Percentiles rank a stretch among this genome's conserved stretches.
Conservation (phyloP, 371 early-diverging fungal species). For the Mortierella sp. region DNA sequence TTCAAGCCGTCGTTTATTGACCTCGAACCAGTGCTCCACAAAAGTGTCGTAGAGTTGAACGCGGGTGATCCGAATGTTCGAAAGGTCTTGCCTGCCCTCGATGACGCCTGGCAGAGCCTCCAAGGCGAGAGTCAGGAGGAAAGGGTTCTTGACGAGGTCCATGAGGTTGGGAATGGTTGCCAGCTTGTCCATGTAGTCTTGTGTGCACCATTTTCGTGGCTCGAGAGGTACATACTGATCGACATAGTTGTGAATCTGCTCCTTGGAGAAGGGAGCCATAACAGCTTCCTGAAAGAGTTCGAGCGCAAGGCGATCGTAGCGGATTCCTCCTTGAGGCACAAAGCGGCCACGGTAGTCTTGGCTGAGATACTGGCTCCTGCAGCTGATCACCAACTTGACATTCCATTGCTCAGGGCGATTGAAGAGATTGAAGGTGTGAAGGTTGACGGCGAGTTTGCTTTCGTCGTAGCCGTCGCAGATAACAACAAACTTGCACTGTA, state of each 20-base stretch:
- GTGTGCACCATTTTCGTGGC: background rate
- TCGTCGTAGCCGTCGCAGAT: conserved; percentile 30
- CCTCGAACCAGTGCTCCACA: background rate
- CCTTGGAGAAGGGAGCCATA: background rate
- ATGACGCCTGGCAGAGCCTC: background rate
- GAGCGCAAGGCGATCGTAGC: background rate
- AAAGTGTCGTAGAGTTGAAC: background rate
- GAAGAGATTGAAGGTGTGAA: conserved; percentile 2
- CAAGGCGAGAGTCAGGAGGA: conserved; percentile 3
- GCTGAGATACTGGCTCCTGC: conserved; percentile 3
- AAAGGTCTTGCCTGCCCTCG: background rate
- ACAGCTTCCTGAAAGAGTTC: conserved; percentile 5
- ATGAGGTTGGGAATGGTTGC: conserved; percentile 1
- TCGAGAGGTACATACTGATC: background rate
- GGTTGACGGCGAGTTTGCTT: background rate
- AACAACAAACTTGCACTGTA: background rate
- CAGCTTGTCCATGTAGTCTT: background rate
- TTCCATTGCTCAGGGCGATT: background rate
- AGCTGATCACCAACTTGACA: conserved; percentile 20
- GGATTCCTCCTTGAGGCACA: background rate
- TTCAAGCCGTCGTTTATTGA: background rate
- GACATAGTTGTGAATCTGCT: conserved; percentile 21
- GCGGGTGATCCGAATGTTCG: background rate
- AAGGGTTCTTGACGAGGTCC: conserved; percentile 15
- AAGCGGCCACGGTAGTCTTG: conserved; percentile 1